These are phyloP conservation scores for Calonectria leucothoes DNA, from an alignment of 2,329 filamentous ascomycete genomes.

Conservation along the genomic window DNA sequence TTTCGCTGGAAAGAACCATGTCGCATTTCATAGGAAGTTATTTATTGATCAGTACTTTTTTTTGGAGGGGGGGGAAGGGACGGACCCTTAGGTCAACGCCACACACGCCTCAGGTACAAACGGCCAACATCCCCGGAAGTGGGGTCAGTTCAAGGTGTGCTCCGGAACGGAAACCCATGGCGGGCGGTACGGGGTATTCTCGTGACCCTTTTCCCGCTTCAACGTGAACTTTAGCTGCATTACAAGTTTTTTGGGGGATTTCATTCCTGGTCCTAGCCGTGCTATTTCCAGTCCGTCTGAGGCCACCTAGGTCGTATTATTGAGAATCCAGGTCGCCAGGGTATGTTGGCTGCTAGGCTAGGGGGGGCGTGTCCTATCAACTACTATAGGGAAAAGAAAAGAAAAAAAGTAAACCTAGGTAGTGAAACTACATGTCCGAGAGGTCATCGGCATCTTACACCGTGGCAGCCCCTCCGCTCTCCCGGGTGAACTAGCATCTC, in stretches of 20 bases:
- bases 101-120: neutral
- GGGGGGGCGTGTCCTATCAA: neutral
- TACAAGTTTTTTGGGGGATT: neutral
- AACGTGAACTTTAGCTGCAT: neutral
- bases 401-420: neutral
- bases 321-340: neutral
- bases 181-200: constrained; percentile 17
- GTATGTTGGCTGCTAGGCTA: neutral
- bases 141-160: constrained; percentile 1
- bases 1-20: neutral
- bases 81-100: neutral
- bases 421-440: constrained; percentile 3
- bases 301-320: neutral
- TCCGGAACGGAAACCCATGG: neutral
- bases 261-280: neutral
- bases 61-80: no score
- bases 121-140: neutral
- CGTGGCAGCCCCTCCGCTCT: constrained; percentile 19
- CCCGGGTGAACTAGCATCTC: constrained; percentile 19
- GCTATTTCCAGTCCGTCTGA: neutral
- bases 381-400: neutral
- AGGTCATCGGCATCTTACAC: constrained; percentile 20
- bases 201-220: constrained; percentile 6
- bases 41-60: neutral
- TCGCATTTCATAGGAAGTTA: neutral